Evolutionary conservation across 78 protist genomes (phyloP).

Genomic region (Polysphondylium violaceum): DNA sequence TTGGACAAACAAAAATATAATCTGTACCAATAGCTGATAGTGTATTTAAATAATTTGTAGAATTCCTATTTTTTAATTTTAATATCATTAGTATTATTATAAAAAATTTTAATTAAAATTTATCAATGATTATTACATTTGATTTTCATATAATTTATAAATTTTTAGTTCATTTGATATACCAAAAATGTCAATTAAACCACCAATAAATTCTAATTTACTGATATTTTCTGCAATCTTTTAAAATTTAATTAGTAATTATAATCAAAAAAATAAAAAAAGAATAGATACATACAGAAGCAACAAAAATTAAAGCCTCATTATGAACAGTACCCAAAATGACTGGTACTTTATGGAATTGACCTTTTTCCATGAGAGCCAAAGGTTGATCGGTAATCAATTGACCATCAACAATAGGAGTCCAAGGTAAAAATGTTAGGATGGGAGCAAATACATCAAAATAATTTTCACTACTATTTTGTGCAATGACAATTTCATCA

Average conservation of each 20-base stretch:
- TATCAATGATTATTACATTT: neutral
- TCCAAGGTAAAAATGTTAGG: constrained; percentile 60
- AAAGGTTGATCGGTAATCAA: constrained; percentile 73
- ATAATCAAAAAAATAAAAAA: neutral
- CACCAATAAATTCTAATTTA: constrained; percentile 19
- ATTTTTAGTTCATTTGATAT: neutral
- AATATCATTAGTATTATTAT: too few relatives aligned
- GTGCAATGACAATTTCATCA: constrained; percentile 29
- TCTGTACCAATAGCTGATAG: constrained; percentile 48
- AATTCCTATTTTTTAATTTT: neutral
- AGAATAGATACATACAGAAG: constrained; percentile 27
- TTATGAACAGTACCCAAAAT: constrained; percentile 59
- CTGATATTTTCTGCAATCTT: constrained; percentile 37
- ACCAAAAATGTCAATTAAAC: constrained; percentile 52
- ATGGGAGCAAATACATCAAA: constrained; percentile 14
- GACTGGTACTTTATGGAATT: constrained; percentile 65
- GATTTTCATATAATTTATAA: neutral
- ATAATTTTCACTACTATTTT: constrained; percentile 2
- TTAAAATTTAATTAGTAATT: neutral
- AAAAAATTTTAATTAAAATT: too few relatives aligned
- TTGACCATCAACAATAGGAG: constrained; percentile 67
- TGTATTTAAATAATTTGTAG: constrained; percentile 14
- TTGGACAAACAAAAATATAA: constrained; percentile 76
- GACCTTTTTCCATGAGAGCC: constrained; percentile 39
- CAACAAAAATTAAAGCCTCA: constrained; percentile 62